Evolutionary conservation across 768 basidiomycete species (phyloP), one percentile per base, ranked within the genome.

Genomic region (Crucibulum laeve): DNA sequence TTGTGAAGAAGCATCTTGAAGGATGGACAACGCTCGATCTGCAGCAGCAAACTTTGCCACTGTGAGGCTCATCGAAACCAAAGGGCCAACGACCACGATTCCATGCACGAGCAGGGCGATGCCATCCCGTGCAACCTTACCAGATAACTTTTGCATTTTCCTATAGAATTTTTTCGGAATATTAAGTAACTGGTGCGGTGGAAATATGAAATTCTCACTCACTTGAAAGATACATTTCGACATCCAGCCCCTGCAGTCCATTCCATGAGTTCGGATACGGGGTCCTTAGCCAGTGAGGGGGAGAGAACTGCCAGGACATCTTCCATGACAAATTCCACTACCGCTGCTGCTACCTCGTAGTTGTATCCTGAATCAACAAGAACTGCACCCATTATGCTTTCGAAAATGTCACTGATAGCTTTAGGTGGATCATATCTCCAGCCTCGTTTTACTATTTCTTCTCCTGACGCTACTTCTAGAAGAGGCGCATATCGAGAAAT

Each of bases 341-440:
- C 70, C 0, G 67, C 67, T 13, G 76, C 74, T 3, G 82, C 79
- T 46, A 70, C 77, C 40, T 90, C 87, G 47, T 87, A 82, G 49
- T 89, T 64, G 55, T 84, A 89, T 4, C 74, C 80, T 4, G 80
- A 77, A 62, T 95, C 92, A 33, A 94, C 76, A 22, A 95, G 74
- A 15, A 95, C 69, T 2, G 89, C 91, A 1, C 90, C 92, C 25
- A 92, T 67, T 4, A 94, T 64, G 42, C 90, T 87, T 63, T 95
- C 92, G 42, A 94, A 72, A 3, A 91, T 77, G 55, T 95, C 92
- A 44, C 87, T 84, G 24, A 91, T 64, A 4, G 78, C 83, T 62
- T 95, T 95, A 0, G 92, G 91, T 6, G 91, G 89, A 53, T 91
- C 84, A 49, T 82, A 84, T 52, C 79, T 78, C 91, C 90, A 93